These are phyloP conservation scores for Pseudogymnoascus sp. DNA, from an alignment of 2,329 filamentous ascomycete species.

Conservation along the genomic window DNA sequence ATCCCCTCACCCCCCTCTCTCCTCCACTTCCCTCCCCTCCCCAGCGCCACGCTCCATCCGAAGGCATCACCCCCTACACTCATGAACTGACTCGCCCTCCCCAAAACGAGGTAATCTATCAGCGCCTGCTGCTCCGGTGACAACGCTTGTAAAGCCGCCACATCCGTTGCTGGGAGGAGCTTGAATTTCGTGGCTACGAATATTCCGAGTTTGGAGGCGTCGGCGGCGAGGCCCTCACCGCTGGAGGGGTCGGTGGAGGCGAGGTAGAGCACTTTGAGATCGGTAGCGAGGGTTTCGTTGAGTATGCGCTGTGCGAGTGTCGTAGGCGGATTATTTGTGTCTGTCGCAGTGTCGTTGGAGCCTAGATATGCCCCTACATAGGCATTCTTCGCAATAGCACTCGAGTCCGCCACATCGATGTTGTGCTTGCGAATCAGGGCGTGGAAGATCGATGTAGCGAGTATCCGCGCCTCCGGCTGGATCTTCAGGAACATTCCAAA, in stretches of 20 bases:
- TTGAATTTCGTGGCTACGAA: slow-evolving; percentile 38
- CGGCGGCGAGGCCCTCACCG: slow-evolving; percentile 30
- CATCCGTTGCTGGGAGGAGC: slow-evolving; percentile 33
- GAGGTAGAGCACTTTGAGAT: slow-evolving; percentile 34
- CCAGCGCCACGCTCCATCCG: slow-evolving; percentile 38
- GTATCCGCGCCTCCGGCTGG: slow-evolving; percentile 18
- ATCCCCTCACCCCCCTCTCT: not conserved
- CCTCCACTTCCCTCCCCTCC: not conserved
- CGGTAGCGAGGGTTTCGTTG: slow-evolving; percentile 26
- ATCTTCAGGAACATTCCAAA: slow-evolving; percentile 36
- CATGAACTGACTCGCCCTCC: slow-evolving; percentile 35
- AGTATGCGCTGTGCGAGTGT: slow-evolving; percentile 32
- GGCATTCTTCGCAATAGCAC: slow-evolving; percentile 17
- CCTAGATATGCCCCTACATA: slow-evolving; percentile 33
- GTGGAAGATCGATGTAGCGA: slow-evolving; percentile 31
- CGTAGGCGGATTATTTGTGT: slow-evolving; percentile 21
- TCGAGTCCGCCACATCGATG: slow-evolving; percentile 24
- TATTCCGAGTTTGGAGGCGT: slow-evolving; percentile 31
- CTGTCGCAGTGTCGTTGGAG: slow-evolving; percentile 28
- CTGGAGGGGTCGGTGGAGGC: slow-evolving; percentile 36
- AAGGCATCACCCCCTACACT: slow-evolving; percentile 40
- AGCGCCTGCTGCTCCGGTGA: slow-evolving; percentile 42
- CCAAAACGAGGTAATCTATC: slow-evolving; percentile 44
- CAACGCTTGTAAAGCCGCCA: slow-evolving; percentile 29
- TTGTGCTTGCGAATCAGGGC: slow-evolving; percentile 25